Base-by-base conservation (phyloP, 2,329 filamentous ascomycete species). In the Aureobasidium sp. region DNA sequence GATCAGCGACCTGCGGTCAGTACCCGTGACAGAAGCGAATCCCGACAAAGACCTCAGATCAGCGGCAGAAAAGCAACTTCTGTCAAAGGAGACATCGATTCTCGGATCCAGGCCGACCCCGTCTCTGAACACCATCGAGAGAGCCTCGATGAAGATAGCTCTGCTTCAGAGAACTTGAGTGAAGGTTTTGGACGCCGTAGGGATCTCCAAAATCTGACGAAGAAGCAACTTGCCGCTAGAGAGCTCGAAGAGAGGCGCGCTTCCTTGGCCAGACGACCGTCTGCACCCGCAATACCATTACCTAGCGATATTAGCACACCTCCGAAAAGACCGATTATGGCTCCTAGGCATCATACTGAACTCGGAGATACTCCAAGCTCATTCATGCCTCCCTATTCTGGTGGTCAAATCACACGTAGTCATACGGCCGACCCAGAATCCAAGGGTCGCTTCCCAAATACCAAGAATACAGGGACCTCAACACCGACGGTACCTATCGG, bases 161-260 rank as follows among this genome's bases (percentile, higher is more conserved):
- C 57, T 23, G 36, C 57, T 50, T 67, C 74, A 88, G 55, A 83
- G 81, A 65, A 69, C 75, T 65, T 64, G 70, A 62, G 66, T 70
- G 63, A 72, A 74, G 60, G 66, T 62, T 29, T 32, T 23, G 47
- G 26, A 32, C 47, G 61, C 32, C 34, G 12, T 6, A 60, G 57
- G 23, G 36, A 60, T 17, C 34, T 51, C 37, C 57, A 42, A 13
- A 46, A 20, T 20, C 20, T 76, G 63, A 74, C 72, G 59, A 75
- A 74, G 63, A 79, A 77, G 66, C 76, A 76, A 64, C 68, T 77
- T 23, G 79, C 77, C 10, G 91, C 91, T 8, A 86, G 88, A 52
- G 92, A 97, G 74, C 83, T 97, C 0, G 92, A 97, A 74, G 90
- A 94, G 69, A 86, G 93, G 32, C 87, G 93, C 63, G 85, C 89